Evolutionary conservation across 768 basidiomycete genomes (phyloP), one percentile per base, ranked within the genome.

Genomic region (Suillus tomentosus): DNA sequence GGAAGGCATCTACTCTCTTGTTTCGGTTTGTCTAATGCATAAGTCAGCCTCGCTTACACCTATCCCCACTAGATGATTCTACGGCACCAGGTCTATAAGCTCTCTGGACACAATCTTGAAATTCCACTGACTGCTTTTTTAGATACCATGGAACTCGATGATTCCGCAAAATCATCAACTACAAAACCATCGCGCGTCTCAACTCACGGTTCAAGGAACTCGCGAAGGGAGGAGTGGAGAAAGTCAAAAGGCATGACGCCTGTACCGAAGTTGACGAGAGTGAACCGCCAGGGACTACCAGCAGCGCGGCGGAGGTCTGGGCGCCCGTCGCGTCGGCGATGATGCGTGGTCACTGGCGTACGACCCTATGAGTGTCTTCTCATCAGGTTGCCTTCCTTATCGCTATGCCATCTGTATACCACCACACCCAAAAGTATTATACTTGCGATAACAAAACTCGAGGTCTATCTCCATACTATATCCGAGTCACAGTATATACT

Each of bases 221-320:
- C 91, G 56, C 80, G 94, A 65, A 82, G 91, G 66, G 94, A 94
- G 73, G 81, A 87, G 67, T 96, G 94, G 94, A 80, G 93, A 72
- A 78, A 78, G 62, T 89, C 93, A 27, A 96, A 94, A 73, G 94
- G 94, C 37, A 71, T 92, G 75, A 71, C 79, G 9, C 76, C 86
- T 31, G 73, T 84, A 67, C 80, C 84, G 9, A 80, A 79, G 65
- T 73, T 81, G 10, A 79, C 73, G 47, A 85, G 83, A 40, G 83
- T 88, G 81, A 92, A 91, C 70, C 82, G 87, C 43, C 89, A 92
- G 72, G 91, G 90, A 39, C 78, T 77, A 14, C 62, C 85, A 17
- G 85, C 84, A 47, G 88, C 83, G 40, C 79, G 82, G 61, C 81
- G 88, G 67, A 90, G 87, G 75, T 81, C 91, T 47, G 91, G 91